Conservation (phyloP, 495 filamentous ascomycete species). For the Aspergillus biplanus region DNA sequence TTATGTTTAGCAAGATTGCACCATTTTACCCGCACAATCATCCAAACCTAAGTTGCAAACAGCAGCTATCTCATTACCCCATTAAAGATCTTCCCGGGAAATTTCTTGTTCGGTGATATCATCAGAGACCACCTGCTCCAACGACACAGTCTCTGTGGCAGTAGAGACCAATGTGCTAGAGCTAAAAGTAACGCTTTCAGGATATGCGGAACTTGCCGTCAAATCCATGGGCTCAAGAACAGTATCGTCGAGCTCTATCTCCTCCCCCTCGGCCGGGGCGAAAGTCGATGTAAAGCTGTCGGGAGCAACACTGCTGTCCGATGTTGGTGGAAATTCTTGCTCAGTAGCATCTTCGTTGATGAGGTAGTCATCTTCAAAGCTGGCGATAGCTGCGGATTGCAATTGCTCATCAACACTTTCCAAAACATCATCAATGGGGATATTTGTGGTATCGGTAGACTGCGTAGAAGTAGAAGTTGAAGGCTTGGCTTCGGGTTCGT, state of each 20-base stretch:
- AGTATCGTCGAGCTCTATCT: neutral
- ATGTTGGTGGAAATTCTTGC: neutral
- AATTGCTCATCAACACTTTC: neutral
- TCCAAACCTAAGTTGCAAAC: neutral
- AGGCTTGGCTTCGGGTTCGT: neutral
- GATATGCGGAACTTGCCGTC: neutral
- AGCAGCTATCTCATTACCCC: neutral
- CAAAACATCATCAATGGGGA: neutral
- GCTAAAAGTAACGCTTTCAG: neutral
- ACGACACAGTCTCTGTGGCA: neutral
- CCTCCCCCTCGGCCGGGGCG: neutral
- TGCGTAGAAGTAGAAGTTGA: constrained; percentile 18
- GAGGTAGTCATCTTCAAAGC: neutral
- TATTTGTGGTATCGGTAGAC: constrained; percentile 9
- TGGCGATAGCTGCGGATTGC: neutral
- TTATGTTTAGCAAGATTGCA: constrained; percentile 1
- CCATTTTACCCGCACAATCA: neutral
- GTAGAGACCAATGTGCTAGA: neutral
- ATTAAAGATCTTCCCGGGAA: constrained; percentile 62
- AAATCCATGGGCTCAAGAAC: neutral
- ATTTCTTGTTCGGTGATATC: neutral
- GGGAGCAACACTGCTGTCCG: neutral
- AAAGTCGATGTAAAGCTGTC: neutral
- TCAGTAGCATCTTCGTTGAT: neutral
- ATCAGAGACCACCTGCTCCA: neutral